Evolutionary conservation across 2,329 filamentous ascomycete genomes (phyloP).

Genomic region (Aspergillus glaucus): DNA sequence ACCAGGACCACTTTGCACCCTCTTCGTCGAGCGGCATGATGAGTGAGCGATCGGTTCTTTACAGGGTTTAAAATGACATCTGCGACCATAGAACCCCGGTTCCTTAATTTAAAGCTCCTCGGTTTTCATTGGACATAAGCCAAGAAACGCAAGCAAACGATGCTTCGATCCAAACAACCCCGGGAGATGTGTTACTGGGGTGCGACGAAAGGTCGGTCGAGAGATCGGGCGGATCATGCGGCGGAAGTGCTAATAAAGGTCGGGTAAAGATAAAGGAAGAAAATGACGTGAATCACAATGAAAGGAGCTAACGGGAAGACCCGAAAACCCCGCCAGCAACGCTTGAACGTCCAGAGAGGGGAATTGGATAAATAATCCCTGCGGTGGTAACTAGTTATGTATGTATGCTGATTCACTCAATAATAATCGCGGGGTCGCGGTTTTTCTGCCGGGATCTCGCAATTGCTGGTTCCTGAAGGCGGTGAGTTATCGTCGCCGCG

Average conservation of each 20-base stretch:
- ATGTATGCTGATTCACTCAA: not conserved
- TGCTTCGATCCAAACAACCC: too few species aligned
- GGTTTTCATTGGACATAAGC: not conserved
- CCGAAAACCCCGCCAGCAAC: not conserved
- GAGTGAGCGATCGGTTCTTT: not conserved
- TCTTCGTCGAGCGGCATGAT: constrained; percentile 41
- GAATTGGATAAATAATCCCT: not conserved
- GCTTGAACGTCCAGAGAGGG: not conserved
- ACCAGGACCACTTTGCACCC: constrained; percentile 43
- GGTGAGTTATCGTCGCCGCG: not conserved
- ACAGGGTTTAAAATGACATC: not conserved
- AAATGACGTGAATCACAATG: not conserved
- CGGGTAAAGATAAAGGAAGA: not conserved
- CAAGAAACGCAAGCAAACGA: too few species aligned
- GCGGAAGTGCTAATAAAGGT: too few species aligned
- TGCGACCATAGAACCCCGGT: not conserved
- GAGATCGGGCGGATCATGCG: too few species aligned
- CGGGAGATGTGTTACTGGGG: too few species aligned
- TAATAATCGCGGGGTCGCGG: not conserved
- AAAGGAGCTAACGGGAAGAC: not conserved
- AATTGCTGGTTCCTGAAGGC: not conserved
- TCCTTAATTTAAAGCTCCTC: too few species aligned
- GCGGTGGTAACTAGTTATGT: not conserved
- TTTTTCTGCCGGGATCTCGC: not conserved
- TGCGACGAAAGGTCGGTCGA: too few species aligned